Base-by-base conservation (phyloP, 139 green algal genomes). In the Chlorella sp. region DNA sequence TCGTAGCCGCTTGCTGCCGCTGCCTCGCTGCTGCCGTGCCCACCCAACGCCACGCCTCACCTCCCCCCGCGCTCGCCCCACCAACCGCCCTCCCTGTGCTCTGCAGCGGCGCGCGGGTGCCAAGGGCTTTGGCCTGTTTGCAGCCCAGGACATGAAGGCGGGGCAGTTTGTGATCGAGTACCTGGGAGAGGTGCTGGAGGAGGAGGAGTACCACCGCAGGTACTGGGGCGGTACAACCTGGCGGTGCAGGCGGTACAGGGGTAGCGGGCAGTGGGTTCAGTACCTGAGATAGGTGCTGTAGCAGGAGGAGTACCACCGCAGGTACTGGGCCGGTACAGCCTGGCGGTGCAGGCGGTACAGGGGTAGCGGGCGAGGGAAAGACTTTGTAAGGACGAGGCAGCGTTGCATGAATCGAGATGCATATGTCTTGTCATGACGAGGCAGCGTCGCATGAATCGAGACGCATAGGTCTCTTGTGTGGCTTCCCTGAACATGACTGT, bases 131-230 rank as follows among this genome's bases (percentile, higher is more conserved):
- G 97, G 97, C 0, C 93, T 99, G 68, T 99, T 97, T 88, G 89
- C 95, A 0, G 73, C 90, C 18, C 83, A 97, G 87, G 93, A 95
- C 90, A 91, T 99, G 48, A 92, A 93, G 66, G 94, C 93, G 57
- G 97, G 97, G 21, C 90, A 97, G 87, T 99, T 99, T 92, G 93
- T 99, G 57, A 97, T 99, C 34, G 97, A 99, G 91, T 99, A 99
- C 92, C 95, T 99, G 32, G 98, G 98, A 34, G 97, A 99, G 94
- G 97, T 99, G 89, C 95, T 99, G 84, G 96, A 99, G 90, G 97
- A 99, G 91, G 96, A 98, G 87, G 96, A 98, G 94, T 99, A 99
- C 93, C 81, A 93, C 79, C 91, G 94, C 78, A 93, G 97, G 77
- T 69, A 61, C 7, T 69, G 19, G 61, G 30, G 53, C 48, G 48